Evolutionary conservation across 1,284 basidiomycete genomes (phyloP).

Genomic region (Mycosarcoma mackinlayi): DNA sequence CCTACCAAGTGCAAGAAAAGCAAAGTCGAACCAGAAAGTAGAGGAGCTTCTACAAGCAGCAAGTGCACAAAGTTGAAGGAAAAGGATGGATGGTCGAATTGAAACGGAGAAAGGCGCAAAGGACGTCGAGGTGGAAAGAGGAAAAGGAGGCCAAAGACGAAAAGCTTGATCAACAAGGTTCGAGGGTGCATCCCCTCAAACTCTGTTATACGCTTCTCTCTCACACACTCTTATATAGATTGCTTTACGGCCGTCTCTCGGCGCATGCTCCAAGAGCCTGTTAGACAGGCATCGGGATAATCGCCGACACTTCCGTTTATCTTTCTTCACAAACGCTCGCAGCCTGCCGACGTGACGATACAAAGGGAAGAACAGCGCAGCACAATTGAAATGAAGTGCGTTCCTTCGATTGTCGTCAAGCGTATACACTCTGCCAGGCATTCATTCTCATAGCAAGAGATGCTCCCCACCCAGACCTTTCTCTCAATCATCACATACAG

Average conservation of each 20-base stretch:
- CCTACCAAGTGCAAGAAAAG: constrained; percentile 2
- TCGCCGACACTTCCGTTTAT: not conserved
- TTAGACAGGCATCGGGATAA: not conserved
- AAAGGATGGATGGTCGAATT: not conserved
- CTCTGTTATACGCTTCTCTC: constrained; percentile 1
- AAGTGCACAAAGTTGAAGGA: not conserved
- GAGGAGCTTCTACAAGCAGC: no score
- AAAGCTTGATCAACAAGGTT: constrained; percentile 34
- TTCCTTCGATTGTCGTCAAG: not conserved
- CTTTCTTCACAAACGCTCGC: not conserved
- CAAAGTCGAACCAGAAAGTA: constrained; percentile 3
- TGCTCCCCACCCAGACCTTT: no score
- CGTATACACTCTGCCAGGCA: no score
- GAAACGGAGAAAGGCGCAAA: not conserved
- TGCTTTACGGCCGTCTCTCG: not conserved
- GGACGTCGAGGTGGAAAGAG: not conserved
- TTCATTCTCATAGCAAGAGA: no score
- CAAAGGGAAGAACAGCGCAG: constrained; percentile 10
- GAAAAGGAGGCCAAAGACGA: not conserved
- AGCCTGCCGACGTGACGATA: not conserved
- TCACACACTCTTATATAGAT: not conserved
- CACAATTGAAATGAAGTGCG: not conserved
- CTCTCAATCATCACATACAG: no score
- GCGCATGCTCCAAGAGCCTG: not conserved
- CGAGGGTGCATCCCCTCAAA: constrained; percentile 24